Conservation (phyloP, 192 early-diverging fungal species). For the Diversispora epigaea region DNA sequence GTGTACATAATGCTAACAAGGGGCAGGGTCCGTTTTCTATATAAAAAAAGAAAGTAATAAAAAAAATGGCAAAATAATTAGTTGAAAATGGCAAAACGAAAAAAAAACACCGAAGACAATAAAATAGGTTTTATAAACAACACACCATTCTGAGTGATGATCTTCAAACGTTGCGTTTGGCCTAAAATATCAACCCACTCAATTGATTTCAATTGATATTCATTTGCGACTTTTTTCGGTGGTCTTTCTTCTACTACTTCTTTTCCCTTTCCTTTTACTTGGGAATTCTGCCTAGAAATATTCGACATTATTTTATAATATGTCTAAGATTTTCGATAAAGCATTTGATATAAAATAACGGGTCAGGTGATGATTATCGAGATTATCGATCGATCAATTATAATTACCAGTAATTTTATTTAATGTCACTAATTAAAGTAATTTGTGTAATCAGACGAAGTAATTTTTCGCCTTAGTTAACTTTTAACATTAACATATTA, state of each 20-base stretch:
- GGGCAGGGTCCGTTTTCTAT: constrained; percentile 91
- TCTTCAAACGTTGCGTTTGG: constrained; percentile 55
- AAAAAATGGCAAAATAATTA: background rate
- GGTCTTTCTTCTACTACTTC: constrained; percentile 8
- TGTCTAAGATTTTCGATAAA: background rate
- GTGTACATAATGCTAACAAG: constrained; percentile 68
- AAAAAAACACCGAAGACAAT: background rate
- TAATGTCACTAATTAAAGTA: no score
- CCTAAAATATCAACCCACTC: constrained; percentile 60
- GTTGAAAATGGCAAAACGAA: background rate
- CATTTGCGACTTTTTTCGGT: constrained; percentile 22
- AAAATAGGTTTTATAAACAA: no score
- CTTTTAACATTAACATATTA: no score
- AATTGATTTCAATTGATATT: constrained; percentile 76
- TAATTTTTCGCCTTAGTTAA: no score
- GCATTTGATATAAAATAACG: no score
- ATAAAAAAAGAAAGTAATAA: background rate
- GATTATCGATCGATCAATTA: no score
- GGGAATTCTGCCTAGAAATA: background rate
- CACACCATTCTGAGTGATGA: constrained; percentile 84
- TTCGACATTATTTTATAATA: constrained; percentile 9
- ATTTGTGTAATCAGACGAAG: no score
- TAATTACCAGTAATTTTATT: no score
- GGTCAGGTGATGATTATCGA: no score
- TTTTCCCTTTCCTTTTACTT: constrained; percentile 19